Base-by-base conservation (phyloP, 1,139 yeast species). In the Nadsonia commutata region DNA sequence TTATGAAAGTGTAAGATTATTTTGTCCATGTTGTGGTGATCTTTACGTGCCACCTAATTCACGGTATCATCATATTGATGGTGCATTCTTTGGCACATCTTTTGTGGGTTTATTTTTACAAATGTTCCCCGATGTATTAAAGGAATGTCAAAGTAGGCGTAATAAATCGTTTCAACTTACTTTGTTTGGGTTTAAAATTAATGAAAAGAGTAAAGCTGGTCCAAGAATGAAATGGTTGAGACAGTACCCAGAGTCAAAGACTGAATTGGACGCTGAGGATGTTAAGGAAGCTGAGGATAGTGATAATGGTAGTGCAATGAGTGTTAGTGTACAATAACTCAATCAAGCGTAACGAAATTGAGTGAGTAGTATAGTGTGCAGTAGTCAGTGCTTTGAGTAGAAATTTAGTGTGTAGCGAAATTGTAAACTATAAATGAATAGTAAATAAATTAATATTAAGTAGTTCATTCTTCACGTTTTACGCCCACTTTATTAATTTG, bases 191-290 rank as follows among this genome's bases (percentile, higher is more conserved):
- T 90, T 93, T 65, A 76, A 74, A 51, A 70, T 90, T 37, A 76
- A 82, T 53, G 94, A 83, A 57, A 58, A 66, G 45, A 80, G 95
- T 44, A 67, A 72, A 18, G 73, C 83, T 41, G 98, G 99, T 0
- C 93, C 94, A 11, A 71, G 97, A 53, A 90, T 90, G 98, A 76
- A 74, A 55, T 90, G 99, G 99, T 68, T 90, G 49, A 74, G 97
- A 52, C 76, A 76, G 61, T 69, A 72, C 50, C 95, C 95, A 1
- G 69, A 67, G 18, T 47, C 48, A 31, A 43, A 39, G 18, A 20
- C 18, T 8, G 45, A 41, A 16, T 17, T 42, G 31, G 44, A 44
- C 9, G 40, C 36, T 48, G 44, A 42, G 39, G 44, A 42, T 36
- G 16, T 21, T 6, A 27, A 27, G n/a, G 16, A 11, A 4, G 16